Percentiles rank a stretch among this genome's conserved stretches.
Evolutionary conservation across 139 green algal species (phyloP).

Genomic region (Asterochloris erici): DNA sequence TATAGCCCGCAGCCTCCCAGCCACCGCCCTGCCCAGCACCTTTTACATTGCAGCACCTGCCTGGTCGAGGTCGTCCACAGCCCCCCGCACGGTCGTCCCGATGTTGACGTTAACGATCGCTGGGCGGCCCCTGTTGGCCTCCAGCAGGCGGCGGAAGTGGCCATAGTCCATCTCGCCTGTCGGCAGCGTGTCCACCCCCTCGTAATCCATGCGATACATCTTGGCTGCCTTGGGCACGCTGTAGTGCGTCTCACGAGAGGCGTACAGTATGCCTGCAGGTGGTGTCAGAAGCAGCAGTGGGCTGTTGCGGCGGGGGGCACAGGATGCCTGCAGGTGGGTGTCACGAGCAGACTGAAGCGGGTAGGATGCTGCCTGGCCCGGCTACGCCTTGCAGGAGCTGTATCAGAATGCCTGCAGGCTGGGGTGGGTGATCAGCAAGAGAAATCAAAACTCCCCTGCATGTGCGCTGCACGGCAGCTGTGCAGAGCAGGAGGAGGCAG

Average conservation of each 20-base stretch:
- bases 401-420: no score
- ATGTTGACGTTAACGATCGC: constrained; percentile 99
- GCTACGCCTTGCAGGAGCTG: no score
- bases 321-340: no score
- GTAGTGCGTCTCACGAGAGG: constrained; percentile 91
- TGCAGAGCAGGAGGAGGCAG: no score
- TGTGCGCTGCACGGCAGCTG: no score
- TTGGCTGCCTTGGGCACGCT: constrained; percentile 94
- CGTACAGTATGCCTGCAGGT: constrained; percentile 78
- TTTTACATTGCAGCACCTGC: constrained; percentile 36
- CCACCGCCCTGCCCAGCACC: no score
- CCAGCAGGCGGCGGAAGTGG: constrained; percentile 58
- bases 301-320: no score
- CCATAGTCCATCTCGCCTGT: constrained; percentile 95
- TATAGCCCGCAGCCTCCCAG: no score
- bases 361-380: no score
- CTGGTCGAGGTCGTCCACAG: constrained; percentile 83
- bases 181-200: constrained; percentile 50
- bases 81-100: constrained; percentile 90
- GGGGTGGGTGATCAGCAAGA: no score
- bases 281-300: neutral
- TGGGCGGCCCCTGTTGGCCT: constrained; percentile 61
- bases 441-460: no score
- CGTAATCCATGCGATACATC: constrained; percentile 95
- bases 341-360: no score